Evolutionary conservation across 305 asterid genomes (phyloP).

Genomic region (Rubia peregrina): DNA sequence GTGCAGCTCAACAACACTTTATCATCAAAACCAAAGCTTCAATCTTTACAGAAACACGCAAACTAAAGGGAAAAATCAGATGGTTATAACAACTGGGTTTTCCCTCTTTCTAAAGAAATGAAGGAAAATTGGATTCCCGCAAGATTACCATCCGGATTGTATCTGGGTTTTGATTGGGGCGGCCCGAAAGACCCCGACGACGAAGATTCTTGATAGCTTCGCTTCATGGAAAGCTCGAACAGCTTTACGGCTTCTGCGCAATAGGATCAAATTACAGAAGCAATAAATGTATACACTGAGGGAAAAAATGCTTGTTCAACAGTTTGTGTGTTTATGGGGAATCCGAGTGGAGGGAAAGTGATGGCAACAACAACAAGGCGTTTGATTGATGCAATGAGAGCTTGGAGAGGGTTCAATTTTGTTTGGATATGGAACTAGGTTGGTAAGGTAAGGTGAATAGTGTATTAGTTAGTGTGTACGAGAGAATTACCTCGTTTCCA

Average conservation of each 20-base stretch:
- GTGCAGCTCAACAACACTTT: not conserved
- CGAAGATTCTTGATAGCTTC: conserved; percentile 70
- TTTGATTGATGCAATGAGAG: too few relatives aligned
- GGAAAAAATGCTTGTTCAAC: too few relatives aligned
- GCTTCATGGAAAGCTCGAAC: conserved; percentile 44
- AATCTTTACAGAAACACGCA: not conserved
- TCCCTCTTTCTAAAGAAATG: not conserved
- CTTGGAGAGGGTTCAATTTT: too few relatives aligned
- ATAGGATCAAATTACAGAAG: not conserved
- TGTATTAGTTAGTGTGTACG: too few relatives aligned
- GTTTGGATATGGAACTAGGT: too few relatives aligned
- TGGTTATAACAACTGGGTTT: not conserved
- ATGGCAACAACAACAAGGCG: too few relatives aligned
- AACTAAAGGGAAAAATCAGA: not conserved
- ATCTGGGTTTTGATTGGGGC: conserved; percentile 71
- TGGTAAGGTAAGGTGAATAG: too few relatives aligned
- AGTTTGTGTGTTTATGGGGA: too few relatives aligned
- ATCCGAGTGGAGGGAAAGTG: too few relatives aligned
- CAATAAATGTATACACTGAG: too few relatives aligned
- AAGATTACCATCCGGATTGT: conserved; percentile 60
- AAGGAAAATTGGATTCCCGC: not conserved
- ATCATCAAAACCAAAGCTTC: not conserved
- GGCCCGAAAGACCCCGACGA: conserved; percentile 64
- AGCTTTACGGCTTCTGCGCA: not conserved
- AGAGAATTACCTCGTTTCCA: too few relatives aligned